Evolutionary conservation across 2,329 filamentous ascomycete genomes (phyloP).

Genomic region (Sordariomycetes sp.): DNA sequence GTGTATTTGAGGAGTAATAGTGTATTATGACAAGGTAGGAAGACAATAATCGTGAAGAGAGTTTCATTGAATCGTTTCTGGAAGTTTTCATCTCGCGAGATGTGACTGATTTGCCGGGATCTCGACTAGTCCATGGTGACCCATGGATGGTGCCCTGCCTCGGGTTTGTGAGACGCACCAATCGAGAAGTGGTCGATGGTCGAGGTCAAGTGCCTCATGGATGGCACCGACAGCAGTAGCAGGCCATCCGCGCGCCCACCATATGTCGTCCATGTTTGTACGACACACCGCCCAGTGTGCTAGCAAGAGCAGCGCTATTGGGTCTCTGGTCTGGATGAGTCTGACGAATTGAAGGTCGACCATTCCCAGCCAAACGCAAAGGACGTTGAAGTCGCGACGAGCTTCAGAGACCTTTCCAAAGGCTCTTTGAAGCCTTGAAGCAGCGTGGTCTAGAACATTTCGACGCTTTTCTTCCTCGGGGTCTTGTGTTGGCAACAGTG

Average conservation of each 20-base stretch:
- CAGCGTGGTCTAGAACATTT: conserved; percentile 1
- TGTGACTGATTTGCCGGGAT: no score
- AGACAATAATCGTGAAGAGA: no score
- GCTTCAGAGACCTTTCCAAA: neutral
- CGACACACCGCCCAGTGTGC: conserved; percentile 4
- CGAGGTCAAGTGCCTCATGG: conserved; percentile 1
- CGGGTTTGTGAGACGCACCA: conserved; percentile 4
- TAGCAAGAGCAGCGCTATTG: conserved; percentile 4
- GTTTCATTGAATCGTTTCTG: no score
- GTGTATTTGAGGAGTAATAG: no score
- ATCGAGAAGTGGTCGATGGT: conserved; percentile 3
- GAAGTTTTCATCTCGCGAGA: no score
- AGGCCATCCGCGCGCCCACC: conserved; percentile 6
- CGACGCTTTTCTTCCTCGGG: neutral
- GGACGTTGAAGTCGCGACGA: neutral
- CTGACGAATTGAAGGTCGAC: conserved; percentile 1
- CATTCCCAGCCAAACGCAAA: conserved; percentile 5
- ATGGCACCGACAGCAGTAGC: conserved; percentile 1
- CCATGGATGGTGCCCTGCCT: no score
- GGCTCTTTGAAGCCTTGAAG: neutral
- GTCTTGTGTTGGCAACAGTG: neutral
- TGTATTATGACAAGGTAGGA: no score
- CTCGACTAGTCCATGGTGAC: no score
- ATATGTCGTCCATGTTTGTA: conserved; percentile 1
- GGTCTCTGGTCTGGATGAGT: conserved; percentile 3